Evolutionary conservation across 768 basidiomycete species (phyloP).

Genomic region (Chiua virens): DNA sequence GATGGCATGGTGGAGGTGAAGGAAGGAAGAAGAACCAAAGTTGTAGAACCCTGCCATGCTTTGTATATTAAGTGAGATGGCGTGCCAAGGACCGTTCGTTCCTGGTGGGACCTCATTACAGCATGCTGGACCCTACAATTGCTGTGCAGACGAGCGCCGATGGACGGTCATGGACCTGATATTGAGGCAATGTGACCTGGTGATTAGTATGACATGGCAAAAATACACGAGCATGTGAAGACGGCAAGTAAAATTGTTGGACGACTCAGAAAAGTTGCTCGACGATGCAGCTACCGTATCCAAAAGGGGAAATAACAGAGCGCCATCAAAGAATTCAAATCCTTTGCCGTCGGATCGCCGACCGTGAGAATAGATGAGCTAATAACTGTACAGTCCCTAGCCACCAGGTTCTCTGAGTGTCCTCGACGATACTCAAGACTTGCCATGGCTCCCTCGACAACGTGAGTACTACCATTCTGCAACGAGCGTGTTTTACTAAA

Average conservation of each 20-base stretch:
- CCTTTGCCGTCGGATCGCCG: not conserved
- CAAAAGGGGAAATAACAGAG: not conserved
- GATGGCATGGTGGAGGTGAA: conserved; percentile 9
- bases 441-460: conserved; percentile 52
- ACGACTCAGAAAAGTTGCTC: too few relatives aligned
- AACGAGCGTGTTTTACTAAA: conserved; percentile 1
- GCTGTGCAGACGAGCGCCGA: not conserved
- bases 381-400: conserved; percentile 40
- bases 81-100: not conserved
- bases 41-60: not conserved
- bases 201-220: too few relatives aligned
- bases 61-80: not conserved
- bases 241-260: too few relatives aligned
- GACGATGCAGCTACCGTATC: not conserved
- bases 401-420: conserved; percentile 30
- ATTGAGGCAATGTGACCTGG: too few relatives aligned
- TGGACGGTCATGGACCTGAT: too few relatives aligned
- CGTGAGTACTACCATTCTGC: conserved; percentile 39
- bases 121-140: not conserved
- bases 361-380: conserved; percentile 28
- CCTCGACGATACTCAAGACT: conserved; percentile 37
- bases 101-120: conserved; percentile 13
- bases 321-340: not conserved
- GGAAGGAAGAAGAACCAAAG: not conserved
- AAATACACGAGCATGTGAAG: too few relatives aligned